Evolutionary conservation across 495 filamentous ascomycete species (phyloP).

Genomic region (Cairneyella variabilis): DNA sequence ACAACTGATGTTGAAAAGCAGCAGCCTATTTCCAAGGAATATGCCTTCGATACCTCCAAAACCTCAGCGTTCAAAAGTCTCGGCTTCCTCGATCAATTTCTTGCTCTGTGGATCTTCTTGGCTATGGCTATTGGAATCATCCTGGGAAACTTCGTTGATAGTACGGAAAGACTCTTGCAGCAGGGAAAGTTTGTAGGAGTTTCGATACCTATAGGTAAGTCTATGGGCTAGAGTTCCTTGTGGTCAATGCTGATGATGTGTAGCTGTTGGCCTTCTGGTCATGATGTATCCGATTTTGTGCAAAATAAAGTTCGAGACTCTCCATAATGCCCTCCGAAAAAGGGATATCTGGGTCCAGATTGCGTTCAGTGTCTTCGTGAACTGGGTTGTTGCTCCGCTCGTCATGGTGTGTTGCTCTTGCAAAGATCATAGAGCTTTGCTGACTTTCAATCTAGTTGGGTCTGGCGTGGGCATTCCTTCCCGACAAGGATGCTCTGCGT

Average conservation of each 20-base stretch:
- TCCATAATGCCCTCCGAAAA: constrained; percentile 64
- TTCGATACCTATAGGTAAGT: constrained; percentile 70
- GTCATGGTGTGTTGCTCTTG: constrained; percentile 61
- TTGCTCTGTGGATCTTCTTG: constrained; percentile 82
- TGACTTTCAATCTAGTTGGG: constrained; percentile 46
- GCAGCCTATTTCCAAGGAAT: not conserved
- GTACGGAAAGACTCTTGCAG: constrained; percentile 58
- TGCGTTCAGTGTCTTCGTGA: constrained; percentile 70
- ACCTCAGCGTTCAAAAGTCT: constrained; percentile 49
- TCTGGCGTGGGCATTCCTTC: constrained; percentile 80
- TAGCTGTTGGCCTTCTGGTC: constrained; percentile 60
- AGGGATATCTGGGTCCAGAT: constrained; percentile 74
- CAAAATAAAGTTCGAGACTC: constrained; percentile 81
- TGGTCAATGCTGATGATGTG: not conserved
- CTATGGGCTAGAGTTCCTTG: not conserved
- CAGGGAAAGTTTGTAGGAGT: constrained; percentile 70
- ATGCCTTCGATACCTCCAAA: constrained; percentile 2
- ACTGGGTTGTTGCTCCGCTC: constrained; percentile 88
- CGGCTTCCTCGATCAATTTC: constrained; percentile 68
- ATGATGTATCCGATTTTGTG: constrained; percentile 81
- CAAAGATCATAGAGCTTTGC: not conserved
- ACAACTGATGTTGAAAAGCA: constrained; percentile 10
- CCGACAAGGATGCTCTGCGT: constrained; percentile 63
- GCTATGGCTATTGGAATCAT: constrained; percentile 79
- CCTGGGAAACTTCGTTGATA: constrained; percentile 72